Base-by-base conservation (phyloP, 1,284 basidiomycete species). In the Ganoderma resinaceum region DNA sequence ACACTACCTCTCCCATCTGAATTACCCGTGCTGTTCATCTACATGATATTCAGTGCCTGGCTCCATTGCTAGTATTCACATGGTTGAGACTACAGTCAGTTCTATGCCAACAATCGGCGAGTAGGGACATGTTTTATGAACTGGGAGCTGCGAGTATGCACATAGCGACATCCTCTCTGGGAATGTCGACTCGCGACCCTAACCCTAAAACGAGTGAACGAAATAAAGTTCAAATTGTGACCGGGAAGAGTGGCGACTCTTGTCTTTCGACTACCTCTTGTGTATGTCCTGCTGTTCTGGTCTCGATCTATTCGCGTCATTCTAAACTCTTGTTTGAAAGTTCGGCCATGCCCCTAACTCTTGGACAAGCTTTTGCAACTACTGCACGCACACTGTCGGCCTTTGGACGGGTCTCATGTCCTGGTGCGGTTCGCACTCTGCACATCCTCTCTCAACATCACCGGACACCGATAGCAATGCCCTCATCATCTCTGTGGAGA, bases 401-500 rank as follows among this genome's bases (percentile, higher is more conserved):
- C 9, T 23, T 58, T 2, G 53, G 61, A 38, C 61, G 42, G 29
- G 67, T 37, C 20, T 37, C 63, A 8, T 33, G 59, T 11, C 37
- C 63, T 42, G 20, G 64, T 20, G 60, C 59, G 18, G 31, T 52
- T 26, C 68, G 62, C 1, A 62, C 63, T 29, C 9, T 70, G 5
- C 67, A 64, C 40, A 9, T 63, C 9, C 33, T 67, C 14, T 52
- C 40, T 12, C 61, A 23, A 18, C 49, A n/a, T 16, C 60, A 60
- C 18, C 67, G 26, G 40, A 18, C 63, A 52, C 31, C 16, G n/a
- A 33, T 16, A 26, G 4, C 63, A 31, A 11, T 20, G 20, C 49
- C 40, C 23, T 29, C 35, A 29, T 18, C 18, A 46, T 59, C 20
- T 26, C 63, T 66, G 12, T 61, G 70, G 55, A 73, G 78, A 62